Evolutionary conservation across 495 filamentous ascomycete species (phyloP), one percentile per base, ranked within the genome.

Genomic region (Aspergillus mulundensis): DNA sequence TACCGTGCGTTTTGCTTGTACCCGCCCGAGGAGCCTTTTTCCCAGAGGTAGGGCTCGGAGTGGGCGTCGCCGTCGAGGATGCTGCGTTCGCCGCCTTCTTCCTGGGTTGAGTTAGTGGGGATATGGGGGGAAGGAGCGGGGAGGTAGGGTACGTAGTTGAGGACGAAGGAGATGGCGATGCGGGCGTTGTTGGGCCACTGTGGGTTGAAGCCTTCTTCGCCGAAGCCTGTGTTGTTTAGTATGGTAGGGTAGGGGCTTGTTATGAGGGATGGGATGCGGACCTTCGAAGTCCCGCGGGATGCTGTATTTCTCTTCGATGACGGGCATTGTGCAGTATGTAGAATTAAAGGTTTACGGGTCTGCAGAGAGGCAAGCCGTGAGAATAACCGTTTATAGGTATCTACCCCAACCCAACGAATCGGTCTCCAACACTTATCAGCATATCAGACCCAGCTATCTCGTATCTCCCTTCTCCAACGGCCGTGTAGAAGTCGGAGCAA

Each of bases 11-110:
- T 25, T n/a, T 24, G n/a, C 10, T 34, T 20, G 20, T 39, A 16
- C 16, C 51, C 52, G 45, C 50, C 57, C 4, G 52, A 50, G 6
- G 54, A 43, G 19, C 54, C 54, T 34, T 60, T 54, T 43, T 56
- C 57, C 50, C 57, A 55, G 15, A 60, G 57, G 44, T 60, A 54
- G 41, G 51, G 50, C 21, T 60, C 52, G 5, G 28, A 28, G n/a
- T 39, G 32, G 23, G 10, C 23, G 45, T 60, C 56, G 32, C 56
- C 56, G 30, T 59, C 56, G 3, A 59, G 56, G 24, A 59, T 54
- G 32, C 40, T n/a, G 56, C 56, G 56, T 25, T 63, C 57, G 20
- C 58, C 47, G 19, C 42, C 53, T 39, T 55, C 53, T 39, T 39
- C 39, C 39, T 42, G n/a, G n/a, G n/a, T n/a, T n/a, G n/a, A n/a